Percentiles rank a stretch among this genome's conserved stretches.
phyloP scores from a whole-genome alignment of 2,329 filamentous ascomycete genomes.

The Botrytis porri region DNA sequence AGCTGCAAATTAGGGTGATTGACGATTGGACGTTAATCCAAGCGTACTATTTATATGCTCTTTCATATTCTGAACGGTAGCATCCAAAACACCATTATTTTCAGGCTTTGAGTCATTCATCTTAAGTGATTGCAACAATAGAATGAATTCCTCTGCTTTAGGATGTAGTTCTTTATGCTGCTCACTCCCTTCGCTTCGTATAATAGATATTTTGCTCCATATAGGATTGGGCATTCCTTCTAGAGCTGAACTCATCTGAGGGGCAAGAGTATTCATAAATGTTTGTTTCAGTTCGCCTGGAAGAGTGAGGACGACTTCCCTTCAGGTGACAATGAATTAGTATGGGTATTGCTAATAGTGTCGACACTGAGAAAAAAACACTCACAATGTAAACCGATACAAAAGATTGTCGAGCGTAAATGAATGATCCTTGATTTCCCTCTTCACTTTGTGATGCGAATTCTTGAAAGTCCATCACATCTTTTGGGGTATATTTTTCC shows the following conservation, averaged over 20 bases:
- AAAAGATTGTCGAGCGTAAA: background rate
- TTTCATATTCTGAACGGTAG: background rate
- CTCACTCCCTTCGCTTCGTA: background rate
- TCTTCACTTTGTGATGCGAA: background rate
- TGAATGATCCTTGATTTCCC: background rate
- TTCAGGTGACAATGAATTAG: background rate
- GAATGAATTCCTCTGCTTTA: background rate
- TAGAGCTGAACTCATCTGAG: background rate
- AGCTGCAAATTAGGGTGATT: background rate
- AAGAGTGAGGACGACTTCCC: background rate
- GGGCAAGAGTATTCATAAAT: background rate
- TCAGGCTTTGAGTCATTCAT: background rate
- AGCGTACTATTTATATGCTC: background rate
- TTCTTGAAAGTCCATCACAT: background rate
- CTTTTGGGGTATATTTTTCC: background rate
- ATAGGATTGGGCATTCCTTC: background rate
- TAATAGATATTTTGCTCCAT: background rate
- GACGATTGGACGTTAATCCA: background rate
- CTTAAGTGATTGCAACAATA: background rate
- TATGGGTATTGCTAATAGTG: background rate
- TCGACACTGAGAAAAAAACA: accelerated
- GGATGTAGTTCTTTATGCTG: background rate
- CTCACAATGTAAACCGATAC: background rate
- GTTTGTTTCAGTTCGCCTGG: background rate
- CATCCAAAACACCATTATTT: background rate